Evolutionary conservation across 345 rosid species (phyloP), one percentile per base, ranked within the genome.

Genomic region (Passiflora organensis): DNA sequence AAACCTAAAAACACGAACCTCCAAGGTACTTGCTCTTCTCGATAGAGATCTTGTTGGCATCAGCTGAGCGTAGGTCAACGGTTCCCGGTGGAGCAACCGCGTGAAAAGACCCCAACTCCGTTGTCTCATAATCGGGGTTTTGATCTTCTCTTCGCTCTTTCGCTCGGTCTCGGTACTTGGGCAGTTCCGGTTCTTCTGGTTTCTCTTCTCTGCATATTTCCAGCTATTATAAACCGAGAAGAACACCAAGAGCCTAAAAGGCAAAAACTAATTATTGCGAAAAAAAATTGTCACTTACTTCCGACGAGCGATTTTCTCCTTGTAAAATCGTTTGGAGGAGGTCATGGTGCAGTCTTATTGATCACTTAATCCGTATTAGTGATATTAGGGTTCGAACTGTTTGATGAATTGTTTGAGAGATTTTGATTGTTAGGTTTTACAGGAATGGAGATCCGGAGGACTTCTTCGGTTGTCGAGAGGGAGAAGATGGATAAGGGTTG

Each of bases 21-120:
- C 98, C 98, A 45, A 91, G 98, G 71, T 84, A 91, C 87, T 91
- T 91, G 89, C 96, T 88, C 83, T 88, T 86, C 80, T 91, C 98
- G 3, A 91, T 91, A 23, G 95, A 86, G 55, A 91, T 53, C 84
- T 88, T 86, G 4, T 86, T 69, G 16, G 87, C 95, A 43, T 88
- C 98, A 23, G 95, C 84, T 34, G 82, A 75, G 58, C 67, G 80
- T 46, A 88, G 58, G 62, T 91, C 96, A 28, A 88, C 82, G 9
- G 67, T 76, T 22, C 96, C 95, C 1, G 98, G 98, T 48, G 98
- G 96, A 72, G 98, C 98, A 52, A 91, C 96, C 6, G 98, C 93
- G 38, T 91, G 98, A 56, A 91, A 91, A 6, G 96, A 82, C 22
- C 89, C 86, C 74, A 91, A 76, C 55, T 88, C 93, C 2, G 86